phyloP scores from a whole-genome alignment of 2,329 filamentous ascomycete genomes.

The Phyllosticta citribraziliensis region DNA sequence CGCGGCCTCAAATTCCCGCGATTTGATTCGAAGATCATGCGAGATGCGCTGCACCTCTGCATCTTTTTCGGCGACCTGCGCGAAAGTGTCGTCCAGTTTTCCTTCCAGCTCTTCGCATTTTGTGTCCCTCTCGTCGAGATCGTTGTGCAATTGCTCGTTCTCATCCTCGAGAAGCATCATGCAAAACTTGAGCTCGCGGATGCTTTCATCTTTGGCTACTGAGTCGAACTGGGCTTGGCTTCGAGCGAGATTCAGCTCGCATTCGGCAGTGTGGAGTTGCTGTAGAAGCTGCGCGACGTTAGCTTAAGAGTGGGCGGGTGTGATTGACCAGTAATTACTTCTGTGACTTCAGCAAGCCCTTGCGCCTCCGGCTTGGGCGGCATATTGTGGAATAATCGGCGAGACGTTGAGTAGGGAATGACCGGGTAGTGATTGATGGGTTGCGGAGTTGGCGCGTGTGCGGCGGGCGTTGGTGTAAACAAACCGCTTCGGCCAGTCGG shows the following conservation, averaged over 20 bases:
- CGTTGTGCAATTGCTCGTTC: slow-evolving; percentile 56
- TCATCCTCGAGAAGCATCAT: slow-evolving; percentile 66
- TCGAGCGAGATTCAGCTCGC: slow-evolving; percentile 63
- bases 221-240: slow-evolving; percentile 55
- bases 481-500: background rate
- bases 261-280: slow-evolving; percentile 41
- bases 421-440: slow-evolving; percentile 1
- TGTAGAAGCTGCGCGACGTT: slow-evolving; percentile 32
- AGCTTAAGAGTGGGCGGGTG: background rate
- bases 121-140: slow-evolving; percentile 51
- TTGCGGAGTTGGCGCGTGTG: background rate
- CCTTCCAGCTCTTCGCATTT: slow-evolving; percentile 47
- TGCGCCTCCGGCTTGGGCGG: slow-evolving; percentile 19
- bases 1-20: slow-evolving; percentile 46
- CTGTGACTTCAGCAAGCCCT: slow-evolving; percentile 22
- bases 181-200: slow-evolving; percentile 59
- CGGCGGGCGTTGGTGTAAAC: background rate
- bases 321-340: slow-evolving; percentile 16
- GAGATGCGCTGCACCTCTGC: slow-evolving; percentile 35
- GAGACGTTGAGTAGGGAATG: background rate
- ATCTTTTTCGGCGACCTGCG: slow-evolving; percentile 39
- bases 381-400: slow-evolving; percentile 13
- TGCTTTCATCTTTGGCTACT: slow-evolving; percentile 64
- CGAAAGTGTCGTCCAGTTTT: slow-evolving; percentile 38
- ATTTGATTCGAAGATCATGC: slow-evolving; percentile 42